Evolutionary conservation across 768 basidiomycete genomes (phyloP).

Genomic region (Dentipellis sp.): DNA sequence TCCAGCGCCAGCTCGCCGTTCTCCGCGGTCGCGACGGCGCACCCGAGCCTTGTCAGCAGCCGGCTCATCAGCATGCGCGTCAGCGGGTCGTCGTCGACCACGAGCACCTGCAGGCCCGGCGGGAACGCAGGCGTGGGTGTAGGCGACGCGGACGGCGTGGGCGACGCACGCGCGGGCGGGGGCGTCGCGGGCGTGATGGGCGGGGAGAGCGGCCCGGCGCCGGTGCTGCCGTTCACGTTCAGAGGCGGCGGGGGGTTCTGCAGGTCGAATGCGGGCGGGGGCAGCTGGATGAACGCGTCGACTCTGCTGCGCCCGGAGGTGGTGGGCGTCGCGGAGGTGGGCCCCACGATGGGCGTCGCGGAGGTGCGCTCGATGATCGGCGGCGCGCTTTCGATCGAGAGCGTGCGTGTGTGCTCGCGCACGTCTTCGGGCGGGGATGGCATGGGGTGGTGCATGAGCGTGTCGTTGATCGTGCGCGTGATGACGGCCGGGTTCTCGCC

Average conservation of each 20-base stretch:
- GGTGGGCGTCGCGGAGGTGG: neutral
- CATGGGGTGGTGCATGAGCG: neutral
- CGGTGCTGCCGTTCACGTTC: neutral
- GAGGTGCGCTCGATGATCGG: neutral
- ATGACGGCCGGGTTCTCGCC: conserved; percentile 24
- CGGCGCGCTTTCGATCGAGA: neutral
- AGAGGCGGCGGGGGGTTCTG: neutral
- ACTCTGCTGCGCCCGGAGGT: neutral
- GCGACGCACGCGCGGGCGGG: neutral
- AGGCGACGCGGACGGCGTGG: conserved; percentile 4
- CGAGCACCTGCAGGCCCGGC: conserved; percentile 52
- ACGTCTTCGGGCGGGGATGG: neutral
- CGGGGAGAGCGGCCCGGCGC: neutral
- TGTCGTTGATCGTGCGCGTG: conserved; percentile 34
- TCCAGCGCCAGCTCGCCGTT: conserved; percentile 75
- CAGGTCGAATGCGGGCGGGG: neutral
- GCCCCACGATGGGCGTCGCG: neutral
- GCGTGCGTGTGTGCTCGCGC: conserved; percentile 26
- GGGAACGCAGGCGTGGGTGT: conserved; percentile 25
- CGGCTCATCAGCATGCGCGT: conserved; percentile 78
- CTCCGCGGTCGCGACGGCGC: conserved; percentile 70
- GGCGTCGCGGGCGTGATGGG: neutral
- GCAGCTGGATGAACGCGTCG: conserved; percentile 8
- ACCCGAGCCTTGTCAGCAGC: conserved; percentile 70
- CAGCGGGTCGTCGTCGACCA: conserved; percentile 77